phyloP scores from a whole-genome alignment of 768 basidiomycete genomes.

The Lactarius quietus region DNA sequence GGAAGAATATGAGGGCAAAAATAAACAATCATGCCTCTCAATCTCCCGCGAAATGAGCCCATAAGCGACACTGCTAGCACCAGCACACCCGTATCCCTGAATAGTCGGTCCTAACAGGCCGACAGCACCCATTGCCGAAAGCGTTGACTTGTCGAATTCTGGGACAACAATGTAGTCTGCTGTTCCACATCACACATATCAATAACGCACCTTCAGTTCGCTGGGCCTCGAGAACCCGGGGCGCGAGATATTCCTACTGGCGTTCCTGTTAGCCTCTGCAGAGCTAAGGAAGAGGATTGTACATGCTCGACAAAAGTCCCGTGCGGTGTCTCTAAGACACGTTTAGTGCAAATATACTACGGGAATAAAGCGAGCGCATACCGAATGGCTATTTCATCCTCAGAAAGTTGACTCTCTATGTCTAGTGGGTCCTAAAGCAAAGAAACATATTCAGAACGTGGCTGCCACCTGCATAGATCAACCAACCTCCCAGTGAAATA shows the following conservation, averaged over 20 bases:
- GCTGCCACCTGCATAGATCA: no score
- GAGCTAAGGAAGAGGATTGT: neutral
- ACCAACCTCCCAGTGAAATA: constrained; percentile 33
- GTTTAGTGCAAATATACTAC: neutral
- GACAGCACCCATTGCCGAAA: constrained; percentile 89
- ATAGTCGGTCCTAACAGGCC: constrained; percentile 93
- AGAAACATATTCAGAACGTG: neutral
- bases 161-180: neutral
- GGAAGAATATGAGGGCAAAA: neutral
- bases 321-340: constrained; percentile 65
- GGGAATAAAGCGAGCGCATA: constrained; percentile 32
- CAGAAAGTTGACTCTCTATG: constrained; percentile 74
- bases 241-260: constrained; percentile 69
- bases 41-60: constrained; percentile 93
- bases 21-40: constrained; percentile 56
- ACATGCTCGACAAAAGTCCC: constrained; percentile 72
- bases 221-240: constrained; percentile 88
- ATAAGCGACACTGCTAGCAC: constrained; percentile 87
- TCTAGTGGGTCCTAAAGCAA: constrained; percentile 71
- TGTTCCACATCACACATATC: neutral
- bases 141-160: constrained; percentile 75
- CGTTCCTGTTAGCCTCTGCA: neutral
- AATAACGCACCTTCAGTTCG: constrained; percentile 69
- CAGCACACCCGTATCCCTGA: constrained; percentile 90
- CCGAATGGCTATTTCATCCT: constrained; percentile 90